Conservation (phyloP, 2,329 filamentous ascomycete genomes). For the Chrysoporthe austroafricana region DNA sequence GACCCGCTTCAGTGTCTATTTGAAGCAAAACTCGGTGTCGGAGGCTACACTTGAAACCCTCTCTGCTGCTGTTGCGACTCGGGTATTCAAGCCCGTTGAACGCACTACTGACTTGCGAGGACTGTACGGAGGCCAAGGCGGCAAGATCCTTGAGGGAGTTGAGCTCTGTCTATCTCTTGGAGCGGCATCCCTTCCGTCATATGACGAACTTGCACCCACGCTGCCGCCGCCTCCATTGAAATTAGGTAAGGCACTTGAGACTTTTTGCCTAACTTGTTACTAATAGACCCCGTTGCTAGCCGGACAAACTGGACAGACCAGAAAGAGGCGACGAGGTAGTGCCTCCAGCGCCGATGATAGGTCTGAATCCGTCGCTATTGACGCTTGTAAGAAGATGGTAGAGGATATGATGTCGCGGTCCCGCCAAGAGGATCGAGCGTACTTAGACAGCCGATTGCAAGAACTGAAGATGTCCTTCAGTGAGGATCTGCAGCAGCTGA, state of each 20-base stretch:
- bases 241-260: neutral
- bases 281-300: neutral
- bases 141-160: neutral
- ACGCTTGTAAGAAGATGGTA: constrained; percentile 7
- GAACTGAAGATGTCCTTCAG: neutral
- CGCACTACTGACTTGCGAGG: constrained; percentile 49
- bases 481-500: constrained; percentile 6
- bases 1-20: neutral
- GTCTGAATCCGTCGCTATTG: neutral
- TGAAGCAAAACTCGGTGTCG: neutral
- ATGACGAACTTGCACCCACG: neutral
- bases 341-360: neutral
- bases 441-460: neutral
- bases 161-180: neutral
- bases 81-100: constrained; percentile 34
- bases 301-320: neutral
- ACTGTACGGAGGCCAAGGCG: constrained; percentile 44
- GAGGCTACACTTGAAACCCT: neutral
- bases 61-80: neutral
- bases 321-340: constrained; percentile 16
- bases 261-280: neutral
- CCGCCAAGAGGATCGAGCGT: constrained; percentile 10
- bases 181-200: neutral
- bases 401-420: constrained; percentile 7
- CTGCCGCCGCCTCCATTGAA: neutral